phyloP scores from a whole-genome alignment of 345 rosid species.

The Punica granatum region DNA sequence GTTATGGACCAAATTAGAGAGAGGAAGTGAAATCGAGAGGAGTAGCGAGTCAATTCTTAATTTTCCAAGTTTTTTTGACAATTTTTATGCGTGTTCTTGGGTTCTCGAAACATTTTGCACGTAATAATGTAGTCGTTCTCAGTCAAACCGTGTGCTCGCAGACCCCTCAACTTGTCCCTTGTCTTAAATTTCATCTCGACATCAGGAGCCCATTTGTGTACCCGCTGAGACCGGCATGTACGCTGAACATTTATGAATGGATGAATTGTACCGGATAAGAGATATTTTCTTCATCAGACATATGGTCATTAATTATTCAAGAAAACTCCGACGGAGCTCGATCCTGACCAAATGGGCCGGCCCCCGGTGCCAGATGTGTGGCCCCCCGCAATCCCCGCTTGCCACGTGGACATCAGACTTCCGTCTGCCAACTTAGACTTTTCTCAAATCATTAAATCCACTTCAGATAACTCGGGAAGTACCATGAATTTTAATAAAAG shows the following conservation, averaged over 20 bases:
- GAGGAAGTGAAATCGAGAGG: too few species aligned
- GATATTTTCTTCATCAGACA: neutral
- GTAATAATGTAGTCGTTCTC: neutral
- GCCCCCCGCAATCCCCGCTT: neutral
- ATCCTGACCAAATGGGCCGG: too few species aligned
- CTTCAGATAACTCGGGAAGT: too few species aligned
- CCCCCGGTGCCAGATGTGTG: neutral
- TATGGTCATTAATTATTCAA: neutral
- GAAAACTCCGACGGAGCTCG: neutral
- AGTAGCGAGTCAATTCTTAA: too few species aligned
- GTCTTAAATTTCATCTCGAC: neutral
- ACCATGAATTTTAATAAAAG: too few species aligned
- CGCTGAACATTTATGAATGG: neutral
- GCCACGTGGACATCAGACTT: constrained; percentile 15
- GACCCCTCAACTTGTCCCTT: constrained; percentile 6
- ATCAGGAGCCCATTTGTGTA: neutral
- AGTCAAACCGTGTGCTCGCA: neutral
- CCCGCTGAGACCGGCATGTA: neutral
- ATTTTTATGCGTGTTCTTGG: too few species aligned
- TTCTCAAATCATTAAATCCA: too few species aligned
- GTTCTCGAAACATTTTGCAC: neutral
- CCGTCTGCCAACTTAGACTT: neutral
- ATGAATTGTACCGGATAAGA: neutral
- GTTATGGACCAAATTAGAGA: too few species aligned
- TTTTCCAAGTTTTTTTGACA: neutral